Evolutionary conservation across 306 rosid species (phyloP), one percentile per base, ranked within the genome.

Genomic region (Prunus mume): DNA sequence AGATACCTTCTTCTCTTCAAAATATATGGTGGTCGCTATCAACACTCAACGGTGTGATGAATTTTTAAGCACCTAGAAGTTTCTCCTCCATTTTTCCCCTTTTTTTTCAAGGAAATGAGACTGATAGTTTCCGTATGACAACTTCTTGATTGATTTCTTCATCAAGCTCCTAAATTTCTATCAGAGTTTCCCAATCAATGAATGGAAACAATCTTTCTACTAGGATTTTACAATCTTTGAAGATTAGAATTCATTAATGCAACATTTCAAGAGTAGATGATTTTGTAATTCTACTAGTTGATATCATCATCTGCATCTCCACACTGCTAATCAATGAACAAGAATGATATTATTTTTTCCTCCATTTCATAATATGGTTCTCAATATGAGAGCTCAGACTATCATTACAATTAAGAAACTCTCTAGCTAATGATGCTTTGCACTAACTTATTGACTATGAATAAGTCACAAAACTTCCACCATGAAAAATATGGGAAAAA

Each of bases 151-250:
- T 3, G 25, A 72, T 2, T 72, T 56, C 51, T 46, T 24, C 46
- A 9, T 34, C 66, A 73, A 58, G 52, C 61, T 55, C 9, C 14
- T 15, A 6, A 56, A 54, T 4, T 19, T n/a, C 30, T 14, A 17
- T 5, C 9, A 4, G 4, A 71, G 7, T 18, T 50, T 51, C 30
- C 61, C 73, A 28, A 58, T 58, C 28, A 58, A 28, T 22, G 78
- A 47, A 11, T 69, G 54, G 63, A 13, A 56, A 41, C 73, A 3
- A 19, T 80, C 75, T 84, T 69, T 63, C 76, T 63, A 25, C 32
- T 4, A 54, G 28, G 69, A 78, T n/a, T 63, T 56, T 41, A 5
- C 12, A 62, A 30, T 27, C 70, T 19, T 12, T 12, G 30, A 46
- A 61, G 12, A 70, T 25, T 46, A 49, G 49, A 27, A 27, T 15